Percentiles rank a stretch among this genome's conserved stretches.
These are phyloP conservation scores for Malus hybrid DNA, from an alignment of 331 rosid genomes.

Conservation along the genomic window DNA sequence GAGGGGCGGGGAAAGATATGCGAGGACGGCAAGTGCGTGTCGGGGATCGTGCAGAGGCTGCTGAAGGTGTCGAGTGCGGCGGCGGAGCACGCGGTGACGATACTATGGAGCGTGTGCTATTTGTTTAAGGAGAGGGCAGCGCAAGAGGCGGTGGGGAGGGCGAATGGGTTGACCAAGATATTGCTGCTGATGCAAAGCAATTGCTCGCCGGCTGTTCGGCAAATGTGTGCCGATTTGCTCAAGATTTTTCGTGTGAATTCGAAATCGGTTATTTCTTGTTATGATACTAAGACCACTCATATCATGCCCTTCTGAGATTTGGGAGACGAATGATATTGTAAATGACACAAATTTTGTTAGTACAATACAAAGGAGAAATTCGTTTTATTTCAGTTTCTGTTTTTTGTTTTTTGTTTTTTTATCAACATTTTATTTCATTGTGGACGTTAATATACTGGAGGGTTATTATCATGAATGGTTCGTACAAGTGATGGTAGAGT, in stretches of 20 bases:
- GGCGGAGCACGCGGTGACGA: slow-evolving; percentile 81
- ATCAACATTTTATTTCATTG: too few species aligned
- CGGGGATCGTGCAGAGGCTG: slow-evolving; percentile 55
- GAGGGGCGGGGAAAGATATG: slow-evolving; percentile 70
- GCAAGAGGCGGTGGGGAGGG: slow-evolving; percentile 56
- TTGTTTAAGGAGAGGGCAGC: slow-evolving; percentile 58
- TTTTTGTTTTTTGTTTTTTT: too few species aligned
- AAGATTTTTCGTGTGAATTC: slow-evolving; percentile 69
- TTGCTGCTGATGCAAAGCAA: slow-evolving; percentile 85
- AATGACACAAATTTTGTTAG: too few species aligned
- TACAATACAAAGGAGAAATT: too few species aligned
- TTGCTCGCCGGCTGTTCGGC: slow-evolving; percentile 68
- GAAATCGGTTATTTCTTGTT: slow-evolving; percentile 55
- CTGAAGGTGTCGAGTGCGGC: slow-evolving; percentile 61
- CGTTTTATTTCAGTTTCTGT: too few species aligned
- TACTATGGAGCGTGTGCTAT: slow-evolving; percentile 81
- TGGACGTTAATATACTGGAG: too few species aligned
- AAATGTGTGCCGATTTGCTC: slow-evolving; percentile 77
- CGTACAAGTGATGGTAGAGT: too few species aligned
- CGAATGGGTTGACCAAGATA: slow-evolving; percentile 79
- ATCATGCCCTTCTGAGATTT: too few species aligned
- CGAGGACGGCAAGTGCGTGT: slow-evolving; percentile 37
- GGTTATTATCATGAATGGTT: too few species aligned
- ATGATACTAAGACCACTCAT: slow-evolving; percentile 44
- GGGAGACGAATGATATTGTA: too few species aligned